Evolutionary conservation across 495 filamentous ascomycete genomes (phyloP).

Genomic region (Amphirosellinia nigrospora): DNA sequence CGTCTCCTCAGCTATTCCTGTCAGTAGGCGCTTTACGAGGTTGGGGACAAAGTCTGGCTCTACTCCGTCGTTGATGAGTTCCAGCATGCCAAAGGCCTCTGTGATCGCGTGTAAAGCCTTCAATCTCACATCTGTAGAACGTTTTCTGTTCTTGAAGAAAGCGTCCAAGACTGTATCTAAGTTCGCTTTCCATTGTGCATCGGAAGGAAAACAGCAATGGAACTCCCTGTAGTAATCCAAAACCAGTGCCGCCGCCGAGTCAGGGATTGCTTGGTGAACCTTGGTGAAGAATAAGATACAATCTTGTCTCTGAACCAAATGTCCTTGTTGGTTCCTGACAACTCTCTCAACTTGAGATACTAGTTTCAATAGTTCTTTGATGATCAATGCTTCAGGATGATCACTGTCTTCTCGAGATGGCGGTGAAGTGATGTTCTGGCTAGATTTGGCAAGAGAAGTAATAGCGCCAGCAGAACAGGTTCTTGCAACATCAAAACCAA

Average conservation of each 20-base stretch:
- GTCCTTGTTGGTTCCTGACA: conserved; percentile 35
- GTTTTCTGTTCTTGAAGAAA: conserved; percentile 68
- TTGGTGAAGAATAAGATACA: conserved; percentile 74
- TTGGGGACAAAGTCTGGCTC: conserved; percentile 51
- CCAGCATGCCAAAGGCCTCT: conserved; percentile 68
- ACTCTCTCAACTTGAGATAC: conserved; percentile 53
- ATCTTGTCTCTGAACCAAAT: conserved; percentile 58
- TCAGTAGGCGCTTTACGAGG: conserved; percentile 53
- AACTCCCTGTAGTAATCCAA: conserved; percentile 65
- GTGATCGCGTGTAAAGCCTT: conserved; percentile 70
- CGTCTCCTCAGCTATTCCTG: conserved; percentile 60
- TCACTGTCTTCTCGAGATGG: conserved; percentile 30
- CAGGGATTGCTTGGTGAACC: conserved; percentile 61
- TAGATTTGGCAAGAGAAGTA: conserved; percentile 32
- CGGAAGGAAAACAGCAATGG: conserved; percentile 73
- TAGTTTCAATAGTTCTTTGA: conserved; percentile 43
- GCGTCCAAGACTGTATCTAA: conserved; percentile 65
- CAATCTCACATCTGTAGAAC: conserved; percentile 70
- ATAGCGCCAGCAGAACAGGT: conserved; percentile 50
- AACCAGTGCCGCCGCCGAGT: conserved; percentile 63
- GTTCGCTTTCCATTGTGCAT: conserved; percentile 68
- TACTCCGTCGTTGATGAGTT: conserved; percentile 57
- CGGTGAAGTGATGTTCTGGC: conserved; percentile 40
- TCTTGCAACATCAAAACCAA: conserved; percentile 54
- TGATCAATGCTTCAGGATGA: conserved; percentile 44